A percentile compares a stretch with the other conserved stretches of the same genome.
Conservation (phyloP, 495 filamentous ascomycete species). For the Penicillium dipodomyicola region DNA sequence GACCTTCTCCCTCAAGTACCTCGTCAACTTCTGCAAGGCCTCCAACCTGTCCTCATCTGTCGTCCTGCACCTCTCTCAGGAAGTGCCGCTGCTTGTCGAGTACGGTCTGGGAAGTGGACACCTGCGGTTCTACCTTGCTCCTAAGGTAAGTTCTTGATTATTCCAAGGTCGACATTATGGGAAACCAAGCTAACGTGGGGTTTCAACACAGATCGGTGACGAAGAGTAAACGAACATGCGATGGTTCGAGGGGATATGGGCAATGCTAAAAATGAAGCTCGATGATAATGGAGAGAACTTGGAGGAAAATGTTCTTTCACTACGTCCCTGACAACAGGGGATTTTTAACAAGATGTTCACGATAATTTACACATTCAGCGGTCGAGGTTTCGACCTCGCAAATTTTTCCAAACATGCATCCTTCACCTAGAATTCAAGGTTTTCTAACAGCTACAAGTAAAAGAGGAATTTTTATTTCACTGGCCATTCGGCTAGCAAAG, state of each 20-base stretch:
- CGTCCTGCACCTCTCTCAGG: slow-evolving; percentile 88
- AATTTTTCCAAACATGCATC: background rate
- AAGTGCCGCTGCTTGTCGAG: slow-evolving; percentile 94
- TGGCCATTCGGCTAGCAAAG: background rate
- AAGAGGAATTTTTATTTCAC: background rate
- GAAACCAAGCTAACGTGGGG: slow-evolving; percentile 10
- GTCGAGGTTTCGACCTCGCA: slow-evolving; percentile 10
- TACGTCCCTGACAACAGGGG: slow-evolving; percentile 18
- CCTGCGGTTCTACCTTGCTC: slow-evolving; percentile 94
- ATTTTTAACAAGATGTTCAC: slow-evolving; percentile 19
- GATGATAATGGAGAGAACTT: slow-evolving; percentile 37
- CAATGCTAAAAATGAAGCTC: slow-evolving; percentile 28
- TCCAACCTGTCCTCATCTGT: slow-evolving; percentile 77
- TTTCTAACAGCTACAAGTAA: background rate
- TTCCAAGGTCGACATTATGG: background rate
- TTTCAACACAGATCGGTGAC: slow-evolving; percentile 70
- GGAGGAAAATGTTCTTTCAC: slow-evolving; percentile 27
- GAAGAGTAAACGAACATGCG: slow-evolving; percentile 64
- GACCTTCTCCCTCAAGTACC: slow-evolving; percentile 98
- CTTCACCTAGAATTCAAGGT: background rate
- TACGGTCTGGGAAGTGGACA: slow-evolving; percentile 85
- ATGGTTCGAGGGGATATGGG: slow-evolving; percentile 6
- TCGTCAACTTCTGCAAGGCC: slow-evolving; percentile 99
- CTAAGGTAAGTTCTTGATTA: slow-evolving; percentile 68
- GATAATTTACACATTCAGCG: slow-evolving; percentile 18